Percentiles rank a stretch among this genome's conserved stretches.
Evolutionary conservation across 345 rosid species (phyloP).

Genomic region (Limnanthes douglasii): DNA sequence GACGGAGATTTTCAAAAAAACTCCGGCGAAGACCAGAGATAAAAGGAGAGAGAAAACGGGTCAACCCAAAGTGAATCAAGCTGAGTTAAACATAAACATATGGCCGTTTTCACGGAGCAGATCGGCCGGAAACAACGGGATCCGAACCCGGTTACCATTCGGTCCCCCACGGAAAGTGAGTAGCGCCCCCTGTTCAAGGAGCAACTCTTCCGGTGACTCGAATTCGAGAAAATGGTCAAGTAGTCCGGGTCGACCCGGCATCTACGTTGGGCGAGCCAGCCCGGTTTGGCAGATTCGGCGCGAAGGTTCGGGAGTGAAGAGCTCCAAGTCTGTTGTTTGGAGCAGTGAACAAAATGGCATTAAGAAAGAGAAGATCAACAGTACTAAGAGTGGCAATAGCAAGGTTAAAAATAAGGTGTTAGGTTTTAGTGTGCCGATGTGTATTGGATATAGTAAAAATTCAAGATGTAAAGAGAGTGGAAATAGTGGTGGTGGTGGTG

Average conservation of each 20-base stretch:
- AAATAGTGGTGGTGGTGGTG: neutral
- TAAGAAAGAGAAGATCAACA: conserved; percentile 10
- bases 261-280: conserved; percentile 61
- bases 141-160: conserved; percentile 29
- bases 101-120: conserved; percentile 85
- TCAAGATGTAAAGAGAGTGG: conserved; percentile 32
- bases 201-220: conserved; percentile 48
- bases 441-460: conserved; percentile 35
- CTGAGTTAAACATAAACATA: conserved; percentile 58
- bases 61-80: neutral
- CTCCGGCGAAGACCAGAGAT: conserved; percentile 3
- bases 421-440: conserved; percentile 46
- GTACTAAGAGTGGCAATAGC: conserved; percentile 12
- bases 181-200: conserved; percentile 76
- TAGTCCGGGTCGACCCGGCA: conserved; percentile 50
- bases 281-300: conserved; percentile 73
- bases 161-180: conserved; percentile 40
- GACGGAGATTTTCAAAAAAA: conserved; percentile 43
- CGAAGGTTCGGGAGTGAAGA: conserved; percentile 10
- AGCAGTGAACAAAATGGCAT: conserved; percentile 8
- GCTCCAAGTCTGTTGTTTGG: conserved; percentile 9
- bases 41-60: conserved; percentile 14
- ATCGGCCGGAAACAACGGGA: conserved; percentile 45
- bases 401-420: conserved; percentile 15
- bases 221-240: conserved; percentile 47